A percentile compares a stretch with the other conserved stretches of the same genome.
Conservation (phyloP, 73 alveolate species). For the Symbiodinium pilosum region DNA sequence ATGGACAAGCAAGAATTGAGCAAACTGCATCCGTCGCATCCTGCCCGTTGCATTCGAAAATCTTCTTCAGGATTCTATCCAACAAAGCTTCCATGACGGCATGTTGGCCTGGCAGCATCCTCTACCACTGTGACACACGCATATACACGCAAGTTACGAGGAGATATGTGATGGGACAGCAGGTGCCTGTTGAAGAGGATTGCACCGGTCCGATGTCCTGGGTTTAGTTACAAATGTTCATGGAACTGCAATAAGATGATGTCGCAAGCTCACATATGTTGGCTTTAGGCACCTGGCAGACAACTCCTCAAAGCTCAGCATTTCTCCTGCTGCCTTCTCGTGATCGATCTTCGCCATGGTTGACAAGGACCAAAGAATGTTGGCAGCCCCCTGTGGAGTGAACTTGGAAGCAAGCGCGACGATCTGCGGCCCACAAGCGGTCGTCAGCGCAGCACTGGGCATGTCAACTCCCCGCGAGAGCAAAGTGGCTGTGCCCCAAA, state of each 20-base stretch:
- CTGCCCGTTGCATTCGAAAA: slow-evolving; percentile 51
- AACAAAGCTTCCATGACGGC: background rate
- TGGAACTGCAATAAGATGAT: no score
- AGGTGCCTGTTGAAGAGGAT: background rate
- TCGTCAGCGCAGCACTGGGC: background rate
- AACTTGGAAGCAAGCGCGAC: background rate
- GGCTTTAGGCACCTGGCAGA: background rate
- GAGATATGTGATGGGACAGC: no score
- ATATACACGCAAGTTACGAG: background rate
- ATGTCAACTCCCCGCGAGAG: background rate
- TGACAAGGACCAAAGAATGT: slow-evolving; percentile 66
- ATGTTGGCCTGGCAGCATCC: background rate
- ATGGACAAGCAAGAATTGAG: background rate
- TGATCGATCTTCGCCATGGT: background rate
- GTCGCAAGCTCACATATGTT: background rate
- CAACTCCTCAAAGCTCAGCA: background rate
- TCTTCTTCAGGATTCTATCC: background rate
- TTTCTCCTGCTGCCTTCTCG: background rate
- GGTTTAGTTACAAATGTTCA: no score
- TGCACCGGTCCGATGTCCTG: background rate
- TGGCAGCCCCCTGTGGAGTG: slow-evolving; percentile 37
- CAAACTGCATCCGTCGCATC: background rate
- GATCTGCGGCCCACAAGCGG: slow-evolving; percentile 9
- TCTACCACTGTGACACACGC: background rate
- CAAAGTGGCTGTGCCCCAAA: slow-evolving; percentile 53